A percentile compares a stretch with the other conserved stretches of the same genome.
These are phyloP conservation scores for Xylaria grammica DNA, from an alignment of 495 filamentous ascomycete genomes.

Conservation along the genomic window DNA sequence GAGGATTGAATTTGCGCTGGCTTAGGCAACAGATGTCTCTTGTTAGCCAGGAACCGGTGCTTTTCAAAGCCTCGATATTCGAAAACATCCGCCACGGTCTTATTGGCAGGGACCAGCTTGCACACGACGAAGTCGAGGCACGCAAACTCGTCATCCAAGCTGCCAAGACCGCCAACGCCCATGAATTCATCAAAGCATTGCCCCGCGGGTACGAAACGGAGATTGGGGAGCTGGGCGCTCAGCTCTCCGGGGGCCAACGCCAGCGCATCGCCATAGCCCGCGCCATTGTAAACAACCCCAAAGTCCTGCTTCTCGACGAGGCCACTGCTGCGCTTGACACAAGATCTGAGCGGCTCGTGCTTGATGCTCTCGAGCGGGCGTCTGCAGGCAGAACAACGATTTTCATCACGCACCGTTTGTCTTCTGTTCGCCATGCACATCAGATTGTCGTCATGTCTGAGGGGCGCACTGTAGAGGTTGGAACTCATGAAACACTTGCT, in stretches of 20 bases:
- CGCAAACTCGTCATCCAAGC: background rate
- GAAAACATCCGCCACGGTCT: slow-evolving; percentile 44
- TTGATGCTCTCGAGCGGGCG: slow-evolving; percentile 70
- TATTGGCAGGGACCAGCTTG: background rate
- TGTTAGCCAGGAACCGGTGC: slow-evolving; percentile 63
- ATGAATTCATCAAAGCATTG: slow-evolving; percentile 46
- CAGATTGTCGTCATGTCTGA: too few relatives aligned
- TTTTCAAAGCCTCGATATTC: slow-evolving; percentile 65
- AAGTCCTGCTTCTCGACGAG: slow-evolving; percentile 82
- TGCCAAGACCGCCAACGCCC: slow-evolving; percentile 25
- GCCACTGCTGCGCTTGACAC: slow-evolving; percentile 80
- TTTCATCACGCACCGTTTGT: too few relatives aligned
- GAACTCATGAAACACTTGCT: too few relatives aligned
- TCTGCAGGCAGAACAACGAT: slow-evolving; percentile 74
- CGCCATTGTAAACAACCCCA: slow-evolving; percentile 73
- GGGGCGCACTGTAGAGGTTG: too few relatives aligned
- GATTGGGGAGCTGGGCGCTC: slow-evolving; percentile 56
- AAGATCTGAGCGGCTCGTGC: slow-evolving; percentile 69
- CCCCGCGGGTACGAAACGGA: slow-evolving; percentile 63
- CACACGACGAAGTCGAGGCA: background rate
- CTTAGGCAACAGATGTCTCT: slow-evolving; percentile 56
- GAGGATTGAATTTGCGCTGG: slow-evolving; percentile 57
- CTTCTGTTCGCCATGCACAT: slow-evolving; percentile 63
- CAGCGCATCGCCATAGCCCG: slow-evolving; percentile 77
- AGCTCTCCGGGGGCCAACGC: slow-evolving; percentile 59